Percentiles rank a stretch among this genome's conserved stretches.
Evolutionary conservation across 208 protist species (phyloP).

Genomic region (Leishmania amazonensis): DNA sequence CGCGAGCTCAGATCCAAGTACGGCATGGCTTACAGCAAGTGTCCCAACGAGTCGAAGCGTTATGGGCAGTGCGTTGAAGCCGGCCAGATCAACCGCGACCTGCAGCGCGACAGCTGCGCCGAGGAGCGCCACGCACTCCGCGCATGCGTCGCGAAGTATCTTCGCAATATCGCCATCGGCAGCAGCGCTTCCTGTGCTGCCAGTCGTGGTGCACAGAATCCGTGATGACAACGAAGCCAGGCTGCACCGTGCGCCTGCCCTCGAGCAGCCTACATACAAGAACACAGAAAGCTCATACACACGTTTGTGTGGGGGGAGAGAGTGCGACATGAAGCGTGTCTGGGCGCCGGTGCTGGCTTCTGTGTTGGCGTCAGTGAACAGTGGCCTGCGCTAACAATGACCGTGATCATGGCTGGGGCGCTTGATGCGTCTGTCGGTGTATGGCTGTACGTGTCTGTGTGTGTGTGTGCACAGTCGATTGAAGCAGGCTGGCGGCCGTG

Average conservation of each 20-base stretch:
- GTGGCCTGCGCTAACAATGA: not conserved
- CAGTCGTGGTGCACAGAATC: not conserved
- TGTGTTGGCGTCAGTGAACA: not conserved
- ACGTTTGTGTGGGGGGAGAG: not conserved
- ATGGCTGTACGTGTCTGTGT: not conserved
- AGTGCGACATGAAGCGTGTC: not conserved
- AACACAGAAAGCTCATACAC: not conserved
- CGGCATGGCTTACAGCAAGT: conserved; percentile 58
- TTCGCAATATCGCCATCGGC: conserved; percentile 3
- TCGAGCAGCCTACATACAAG: not conserved
- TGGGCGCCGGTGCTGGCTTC: not conserved
- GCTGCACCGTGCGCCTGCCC: not conserved
- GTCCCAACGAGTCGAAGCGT: conserved; percentile 43
- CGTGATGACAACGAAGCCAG: not conserved
- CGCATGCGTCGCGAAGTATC: conserved; percentile 59
- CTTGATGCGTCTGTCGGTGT: not conserved
- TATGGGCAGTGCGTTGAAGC: conserved; percentile 82
- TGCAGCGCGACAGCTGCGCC: conserved; percentile 56
- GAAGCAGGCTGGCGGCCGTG: not conserved
- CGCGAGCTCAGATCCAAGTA: conserved; percentile 61
- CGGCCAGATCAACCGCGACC: conserved; percentile 71
- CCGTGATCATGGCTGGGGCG: not conserved
- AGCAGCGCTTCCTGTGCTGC: not conserved
- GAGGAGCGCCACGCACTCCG: conserved; percentile 62
- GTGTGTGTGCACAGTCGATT: not conserved